Base-by-base conservation (phyloP, 495 filamentous ascomycete species). In the Penicillium argentinense region DNA sequence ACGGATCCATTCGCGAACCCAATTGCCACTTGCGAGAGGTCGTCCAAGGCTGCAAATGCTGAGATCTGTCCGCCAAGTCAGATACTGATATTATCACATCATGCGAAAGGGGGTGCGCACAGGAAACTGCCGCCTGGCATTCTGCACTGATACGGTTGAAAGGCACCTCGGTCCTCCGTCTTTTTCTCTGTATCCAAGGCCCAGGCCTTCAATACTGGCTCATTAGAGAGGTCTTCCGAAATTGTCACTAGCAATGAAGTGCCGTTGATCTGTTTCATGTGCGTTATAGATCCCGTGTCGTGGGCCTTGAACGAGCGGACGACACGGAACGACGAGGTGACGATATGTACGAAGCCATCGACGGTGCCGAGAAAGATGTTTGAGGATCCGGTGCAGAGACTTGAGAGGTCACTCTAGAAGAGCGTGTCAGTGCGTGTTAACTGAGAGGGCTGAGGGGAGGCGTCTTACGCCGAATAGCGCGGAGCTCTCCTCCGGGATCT, bases 1-100 rank as follows among this genome's bases (percentile, higher is more conserved):
- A 98, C 93, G 8, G 90, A 85, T 14, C 93, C 93, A 65, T 97
- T 97, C 18, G 86, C 93, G 66, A 98, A 98, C 13, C 95, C 93
- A 9, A 97, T 84, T 17, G 91, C 93, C 5, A 97, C 78, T 72
- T 97, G 92, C 7, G 89, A 88, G 11, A 97, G 74, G 62, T 96
- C 88, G 29, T 87, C 84, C 23, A 95, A 79, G 5, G 86, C 84
- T 13, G 89, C 79, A 65, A 97, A 95, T 9, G 91, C 90, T 17
- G 91, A 93, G 21, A 97, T 88, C 89, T 95, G 51, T 18, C 19
- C 2, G 9, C n/a, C 23, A 0, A 5, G 40, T 53, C 23, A 43
- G 49, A 28, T 5, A 2, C n/a, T 26, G 9, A 17, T 34, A 8
- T n/a, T 6, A 25, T 9, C 21, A 9, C 14, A n/a, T 9, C 23